Evolutionary conservation across 2,329 filamentous ascomycete genomes (phyloP).

Genomic region (Colletotrichum simmondsii): DNA sequence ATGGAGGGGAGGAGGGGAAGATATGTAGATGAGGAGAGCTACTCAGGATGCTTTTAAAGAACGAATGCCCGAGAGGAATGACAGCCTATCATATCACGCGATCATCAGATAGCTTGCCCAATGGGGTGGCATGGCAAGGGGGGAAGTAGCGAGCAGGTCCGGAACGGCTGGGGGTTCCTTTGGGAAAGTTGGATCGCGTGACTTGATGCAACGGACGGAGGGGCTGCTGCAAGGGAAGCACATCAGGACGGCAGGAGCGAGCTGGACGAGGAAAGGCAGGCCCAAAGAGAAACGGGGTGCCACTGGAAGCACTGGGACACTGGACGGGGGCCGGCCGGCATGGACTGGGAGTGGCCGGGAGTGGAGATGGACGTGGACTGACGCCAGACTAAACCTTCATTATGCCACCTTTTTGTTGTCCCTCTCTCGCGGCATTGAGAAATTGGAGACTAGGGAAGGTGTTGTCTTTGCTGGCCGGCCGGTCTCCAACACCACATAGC

Average conservation of each 20-base stretch:
- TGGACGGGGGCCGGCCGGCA: conserved; percentile 10
- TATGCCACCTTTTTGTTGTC: conserved; percentile 21
- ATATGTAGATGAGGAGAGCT: conserved; percentile 30
- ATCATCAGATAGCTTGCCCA: conserved; percentile 34
- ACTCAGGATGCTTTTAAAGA: conserved; percentile 28
- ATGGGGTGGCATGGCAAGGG: conserved; percentile 19
- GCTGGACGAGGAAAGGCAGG: background rate
- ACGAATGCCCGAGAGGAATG: conserved; percentile 22
- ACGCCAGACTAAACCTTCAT: conserved; percentile 30
- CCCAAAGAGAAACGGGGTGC: background rate
- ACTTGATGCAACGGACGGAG: conserved; percentile 36
- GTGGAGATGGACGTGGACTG: conserved; percentile 30
- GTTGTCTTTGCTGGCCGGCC: background rate
- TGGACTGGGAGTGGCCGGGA: conserved; percentile 7
- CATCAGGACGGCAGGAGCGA: conserved; percentile 10
- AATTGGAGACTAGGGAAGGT: background rate
- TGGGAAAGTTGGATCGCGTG: conserved; percentile 36
- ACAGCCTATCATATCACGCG: conserved; percentile 36
- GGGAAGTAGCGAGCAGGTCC: conserved; percentile 15
- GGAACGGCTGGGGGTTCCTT: conserved; percentile 22
- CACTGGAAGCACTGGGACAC: background rate
- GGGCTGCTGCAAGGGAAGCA: conserved; percentile 28
- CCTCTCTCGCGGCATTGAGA: background rate
- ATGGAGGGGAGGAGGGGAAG: conserved; percentile 7
- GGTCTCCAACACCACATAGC: background rate